Evolutionary conservation across 768 basidiomycete species (phyloP), one percentile per base, ranked within the genome.

Genomic region (Boletus sp.): DNA sequence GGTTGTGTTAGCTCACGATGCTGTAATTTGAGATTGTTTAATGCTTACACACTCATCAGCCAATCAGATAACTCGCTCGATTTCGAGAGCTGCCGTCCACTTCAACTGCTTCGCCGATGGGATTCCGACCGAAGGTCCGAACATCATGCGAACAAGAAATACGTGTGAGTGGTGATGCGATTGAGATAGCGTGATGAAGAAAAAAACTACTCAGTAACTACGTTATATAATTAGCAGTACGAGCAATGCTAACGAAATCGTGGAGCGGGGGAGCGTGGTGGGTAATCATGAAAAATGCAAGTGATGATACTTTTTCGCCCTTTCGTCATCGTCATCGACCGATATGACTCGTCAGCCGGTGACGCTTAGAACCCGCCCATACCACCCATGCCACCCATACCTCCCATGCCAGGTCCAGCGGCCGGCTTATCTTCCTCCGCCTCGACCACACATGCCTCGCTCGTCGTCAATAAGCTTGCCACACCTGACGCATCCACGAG

Each of bases 401-500:
- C 84, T 1, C 81, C 81, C 81, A 83, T 83, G 0, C 77, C 77
- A n/a, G 80, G 82, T 68, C 72, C 71, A 32, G 71, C 77, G 5
- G 80, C 75, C 54, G 85, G 77, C 49, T 89, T 80, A 61, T 90
- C 84, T 69, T 97, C 94, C 62, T 90, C 89, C 14, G 87, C 91
- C 49, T 98, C 94, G 24, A 98, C 94, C 40, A 98, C 83, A 70
- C 91, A 90, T 41, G 85, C 88, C 78, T 98, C 95, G 64, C 88
- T 91, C 50, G 95, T 98, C 47, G 94, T 94, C 74, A 98, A 77
- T 72, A 98, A 76, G 60, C 86, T 90, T 4, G 95, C 93, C n/a
- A 98, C 95, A 68, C 96, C 94, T 24, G 83, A 79, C 0, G 96
- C 95, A 70, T 98, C 95, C 2, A 95, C 85, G 30, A 98, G 79